Conservation (phyloP, 805 yeast genomes). For the Cyberlindnera veronae region DNA sequence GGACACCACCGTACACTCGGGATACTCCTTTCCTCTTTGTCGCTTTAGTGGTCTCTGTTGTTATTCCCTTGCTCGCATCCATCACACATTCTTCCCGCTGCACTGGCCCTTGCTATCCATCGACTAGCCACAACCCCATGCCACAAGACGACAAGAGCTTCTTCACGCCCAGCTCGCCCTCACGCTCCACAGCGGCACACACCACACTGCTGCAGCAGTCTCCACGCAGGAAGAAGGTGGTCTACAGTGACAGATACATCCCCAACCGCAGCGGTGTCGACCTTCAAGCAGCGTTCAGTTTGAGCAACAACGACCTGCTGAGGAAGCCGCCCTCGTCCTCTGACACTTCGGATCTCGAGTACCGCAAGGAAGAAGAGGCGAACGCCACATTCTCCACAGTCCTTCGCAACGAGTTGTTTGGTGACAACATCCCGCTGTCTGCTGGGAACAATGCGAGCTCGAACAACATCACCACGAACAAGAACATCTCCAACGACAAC, state of each 20-base stretch:
- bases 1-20: no score
- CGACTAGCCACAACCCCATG: conserved; percentile 8
- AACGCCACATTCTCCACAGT: conserved; percentile 83
- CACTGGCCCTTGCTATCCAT: neutral
- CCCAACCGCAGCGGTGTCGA: conserved; percentile 87
- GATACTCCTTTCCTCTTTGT: no score
- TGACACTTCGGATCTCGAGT: conserved; percentile 52
- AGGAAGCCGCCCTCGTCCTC: conserved; percentile 29
- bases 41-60: no score
- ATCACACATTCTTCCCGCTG: no score
- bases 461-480: conserved; percentile 16
- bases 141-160: conserved; percentile 22
- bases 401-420: conserved; percentile 85
- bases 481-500: conserved; percentile 21
- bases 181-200: conserved; percentile 30
- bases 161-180: conserved; percentile 28
- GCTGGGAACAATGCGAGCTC: conserved; percentile 24
- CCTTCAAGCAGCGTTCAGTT: conserved; percentile 66
- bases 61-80: no score
- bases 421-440: conserved; percentile 65
- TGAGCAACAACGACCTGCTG: conserved; percentile 18
- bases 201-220: conserved; percentile 29
- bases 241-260: conserved; percentile 81
- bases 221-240: conserved; percentile 35
- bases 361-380: conserved; percentile 74